phyloP scores from a whole-genome alignment of 345 rosid species.

The Syzygium oleosum region DNA sequence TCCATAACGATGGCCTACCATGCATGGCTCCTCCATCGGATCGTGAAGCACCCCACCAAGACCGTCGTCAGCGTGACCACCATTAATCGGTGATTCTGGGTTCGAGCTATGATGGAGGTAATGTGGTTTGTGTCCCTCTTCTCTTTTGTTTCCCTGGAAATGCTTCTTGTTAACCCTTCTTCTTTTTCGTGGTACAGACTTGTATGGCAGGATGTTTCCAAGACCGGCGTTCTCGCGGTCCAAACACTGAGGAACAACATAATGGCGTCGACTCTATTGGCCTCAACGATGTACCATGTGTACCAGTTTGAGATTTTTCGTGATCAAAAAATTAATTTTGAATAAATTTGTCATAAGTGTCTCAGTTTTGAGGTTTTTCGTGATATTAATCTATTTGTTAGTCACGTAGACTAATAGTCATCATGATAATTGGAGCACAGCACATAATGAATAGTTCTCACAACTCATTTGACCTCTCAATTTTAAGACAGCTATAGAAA shows the following conservation, averaged over 20 bases:
- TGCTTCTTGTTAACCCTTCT: slow-evolving; percentile 51
- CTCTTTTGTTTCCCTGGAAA: slow-evolving; percentile 6
- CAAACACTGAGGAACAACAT: slow-evolving; percentile 93
- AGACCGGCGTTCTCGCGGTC: slow-evolving; percentile 75
- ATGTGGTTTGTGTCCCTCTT: not conserved
- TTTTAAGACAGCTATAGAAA: too few relatives aligned
- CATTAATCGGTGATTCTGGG: slow-evolving; percentile 81
- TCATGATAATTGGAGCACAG: too few relatives aligned
- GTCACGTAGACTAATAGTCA: too few relatives aligned
- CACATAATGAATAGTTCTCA: too few relatives aligned
- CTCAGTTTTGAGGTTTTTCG: too few relatives aligned
- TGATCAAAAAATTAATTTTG: too few relatives aligned
- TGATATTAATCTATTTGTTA: too few relatives aligned
- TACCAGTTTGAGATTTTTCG: too few relatives aligned
- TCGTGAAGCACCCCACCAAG: slow-evolving; percentile 47
- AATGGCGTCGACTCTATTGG: slow-evolving; percentile 94
- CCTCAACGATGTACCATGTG: slow-evolving; percentile 25
- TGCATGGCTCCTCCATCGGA: slow-evolving; percentile 56
- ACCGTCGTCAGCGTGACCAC: slow-evolving; percentile 71
- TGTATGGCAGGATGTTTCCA: slow-evolving; percentile 87
- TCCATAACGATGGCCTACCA: slow-evolving; percentile 48
- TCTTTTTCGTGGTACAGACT: slow-evolving; percentile 57
- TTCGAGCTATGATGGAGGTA: slow-evolving; percentile 91
- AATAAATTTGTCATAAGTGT: too few relatives aligned
- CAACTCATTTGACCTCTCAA: too few relatives aligned